These are phyloP conservation scores for Fusarium keratoplasticum DNA, from an alignment of 2,329 filamentous ascomycete species.

Conservation along the genomic window DNA sequence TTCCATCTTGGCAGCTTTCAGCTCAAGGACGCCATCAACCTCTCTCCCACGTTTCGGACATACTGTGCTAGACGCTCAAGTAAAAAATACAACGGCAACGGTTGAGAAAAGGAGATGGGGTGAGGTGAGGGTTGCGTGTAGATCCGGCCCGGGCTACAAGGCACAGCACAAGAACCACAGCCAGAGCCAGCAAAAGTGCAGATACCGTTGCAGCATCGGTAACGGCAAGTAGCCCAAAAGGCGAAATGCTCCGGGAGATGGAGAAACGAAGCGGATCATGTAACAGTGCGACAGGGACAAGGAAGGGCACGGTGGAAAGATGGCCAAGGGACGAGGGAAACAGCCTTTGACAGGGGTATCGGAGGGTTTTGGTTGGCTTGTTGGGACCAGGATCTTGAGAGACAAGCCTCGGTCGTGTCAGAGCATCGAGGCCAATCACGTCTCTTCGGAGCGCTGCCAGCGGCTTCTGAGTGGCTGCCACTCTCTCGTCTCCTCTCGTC, in stretches of 20 bases:
- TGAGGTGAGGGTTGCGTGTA: constrained; percentile 11
- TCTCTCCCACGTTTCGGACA: constrained; percentile 2
- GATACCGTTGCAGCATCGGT: constrained; percentile 31
- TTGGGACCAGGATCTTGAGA: constrained; percentile 9
- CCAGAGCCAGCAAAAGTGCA: neutral
- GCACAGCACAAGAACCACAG: constrained; percentile 1
- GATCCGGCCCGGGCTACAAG: constrained; percentile 11
- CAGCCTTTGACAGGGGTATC: constrained; percentile 27
- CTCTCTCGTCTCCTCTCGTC: neutral
- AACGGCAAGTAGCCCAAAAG: constrained; percentile 33
- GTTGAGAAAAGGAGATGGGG: constrained; percentile 9
- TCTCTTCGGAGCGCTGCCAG: neutral
- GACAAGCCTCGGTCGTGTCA: neutral
- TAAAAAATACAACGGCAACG: constrained; percentile 6
- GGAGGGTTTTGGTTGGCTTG: constrained; percentile 28
- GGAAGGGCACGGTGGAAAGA: constrained; percentile 2
- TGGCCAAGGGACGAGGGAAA: constrained; percentile 8
- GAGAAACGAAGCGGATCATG: neutral
- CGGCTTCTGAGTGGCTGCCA: neutral
- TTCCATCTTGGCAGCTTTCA: constrained; percentile 6
- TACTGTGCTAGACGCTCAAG: constrained; percentile 10
- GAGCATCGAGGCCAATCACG: constrained; percentile 22
- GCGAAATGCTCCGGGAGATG: constrained; percentile 25
- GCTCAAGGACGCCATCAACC: neutral
- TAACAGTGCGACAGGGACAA: constrained; percentile 12